These are phyloP conservation scores for Coemansia sp. DNA, from an alignment of 192 early-diverging fungal species.

Conservation along the genomic window DNA sequence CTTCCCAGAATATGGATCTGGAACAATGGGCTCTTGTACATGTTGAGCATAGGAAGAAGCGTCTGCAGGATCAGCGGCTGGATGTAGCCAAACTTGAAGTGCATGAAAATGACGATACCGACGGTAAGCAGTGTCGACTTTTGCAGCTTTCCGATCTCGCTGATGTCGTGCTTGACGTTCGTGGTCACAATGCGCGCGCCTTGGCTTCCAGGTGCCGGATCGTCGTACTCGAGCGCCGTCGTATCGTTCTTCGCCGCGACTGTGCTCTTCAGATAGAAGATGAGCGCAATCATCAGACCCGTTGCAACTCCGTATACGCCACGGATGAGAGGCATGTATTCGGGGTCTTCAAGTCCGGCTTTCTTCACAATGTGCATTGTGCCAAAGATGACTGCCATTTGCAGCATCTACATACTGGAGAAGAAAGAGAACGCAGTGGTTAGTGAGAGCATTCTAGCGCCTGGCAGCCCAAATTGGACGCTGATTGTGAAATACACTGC, in stretches of 20 bases:
- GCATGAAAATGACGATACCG: slow-evolving; percentile 74
- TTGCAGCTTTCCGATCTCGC: slow-evolving; percentile 66
- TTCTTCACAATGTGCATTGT: slow-evolving; percentile 68
- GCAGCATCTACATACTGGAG: slow-evolving; percentile 24
- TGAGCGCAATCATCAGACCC: slow-evolving; percentile 24
- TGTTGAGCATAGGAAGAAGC: slow-evolving; percentile 73
- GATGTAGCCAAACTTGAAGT: slow-evolving; percentile 87
- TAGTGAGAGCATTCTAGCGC: not conserved
- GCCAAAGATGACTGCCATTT: slow-evolving; percentile 64
- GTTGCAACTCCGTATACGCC: slow-evolving; percentile 27
- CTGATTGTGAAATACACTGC: not conserved
- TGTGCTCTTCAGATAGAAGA: slow-evolving; percentile 53
- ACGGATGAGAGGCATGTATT: slow-evolving; percentile 41
- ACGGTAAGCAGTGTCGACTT: slow-evolving; percentile 72
- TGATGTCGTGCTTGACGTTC: slow-evolving; percentile 75
- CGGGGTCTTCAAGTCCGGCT: slow-evolving; percentile 51
- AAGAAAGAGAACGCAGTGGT: not conserved
- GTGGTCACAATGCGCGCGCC: slow-evolving; percentile 64
- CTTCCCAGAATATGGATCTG: slow-evolving; percentile 79
- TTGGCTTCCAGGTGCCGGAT: slow-evolving; percentile 51
- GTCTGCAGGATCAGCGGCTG: slow-evolving; percentile 89
- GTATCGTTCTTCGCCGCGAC: slow-evolving; percentile 80
- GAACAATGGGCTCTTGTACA: slow-evolving; percentile 71
- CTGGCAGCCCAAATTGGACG: too few relatives aligned
- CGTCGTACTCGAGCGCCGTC: slow-evolving; percentile 78